These are phyloP conservation scores for Anacardium occidentale DNA, from an alignment of 345 rosid genomes.

Conservation along the genomic window DNA sequence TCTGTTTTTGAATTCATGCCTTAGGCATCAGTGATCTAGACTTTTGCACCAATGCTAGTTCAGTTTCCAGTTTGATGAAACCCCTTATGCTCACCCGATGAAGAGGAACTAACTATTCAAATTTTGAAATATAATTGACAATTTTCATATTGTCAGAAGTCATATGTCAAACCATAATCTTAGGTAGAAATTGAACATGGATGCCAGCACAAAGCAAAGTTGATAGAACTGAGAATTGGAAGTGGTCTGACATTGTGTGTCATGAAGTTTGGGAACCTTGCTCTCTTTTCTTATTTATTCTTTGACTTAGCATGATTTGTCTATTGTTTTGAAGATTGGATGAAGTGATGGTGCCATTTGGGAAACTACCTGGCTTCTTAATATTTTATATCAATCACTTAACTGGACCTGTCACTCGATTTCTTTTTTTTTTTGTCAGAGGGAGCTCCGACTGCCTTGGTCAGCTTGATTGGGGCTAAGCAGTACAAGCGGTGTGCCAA, in stretches of 20 bases:
- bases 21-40: not conserved
- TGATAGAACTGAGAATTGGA: not conserved
- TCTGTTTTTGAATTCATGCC: not conserved
- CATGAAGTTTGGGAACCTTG: not conserved
- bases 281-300: not conserved
- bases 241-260: not conserved
- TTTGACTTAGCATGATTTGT: not conserved
- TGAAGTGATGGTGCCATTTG: not conserved
- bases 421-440: slow-evolving; percentile 40
- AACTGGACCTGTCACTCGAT: not conserved
- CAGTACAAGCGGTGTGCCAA: slow-evolving; percentile 92
- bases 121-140: too few species aligned
- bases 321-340: not conserved
- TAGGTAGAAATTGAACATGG: not conserved
- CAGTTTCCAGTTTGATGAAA: too few species aligned
- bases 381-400: not conserved
- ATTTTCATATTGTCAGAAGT: not conserved
- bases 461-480: slow-evolving; percentile 82
- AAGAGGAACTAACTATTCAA: not conserved
- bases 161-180: not conserved
- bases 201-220: not conserved
- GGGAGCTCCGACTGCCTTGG: slow-evolving; percentile 88
- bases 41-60: not conserved
- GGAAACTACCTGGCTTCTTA: not conserved
- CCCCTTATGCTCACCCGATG: too few species aligned